phyloP scores from a whole-genome alignment of 2,329 filamentous ascomycete genomes.

The Hymenoscyphus albidus region DNA sequence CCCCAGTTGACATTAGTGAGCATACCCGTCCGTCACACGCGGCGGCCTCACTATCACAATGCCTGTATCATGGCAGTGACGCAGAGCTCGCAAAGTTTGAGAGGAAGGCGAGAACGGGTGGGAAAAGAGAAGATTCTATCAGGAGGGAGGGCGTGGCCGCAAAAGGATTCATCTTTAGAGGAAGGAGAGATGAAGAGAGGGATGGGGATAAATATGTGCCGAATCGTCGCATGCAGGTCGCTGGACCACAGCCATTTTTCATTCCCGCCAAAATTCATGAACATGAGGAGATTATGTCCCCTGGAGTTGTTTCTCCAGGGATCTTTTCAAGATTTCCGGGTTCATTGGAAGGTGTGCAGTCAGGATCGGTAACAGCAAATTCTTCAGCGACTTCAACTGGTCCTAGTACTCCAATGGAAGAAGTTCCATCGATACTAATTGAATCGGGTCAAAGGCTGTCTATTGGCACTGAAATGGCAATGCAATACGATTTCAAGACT shows the following conservation, averaged over 20 bases:
- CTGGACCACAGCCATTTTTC: constrained; percentile 26
- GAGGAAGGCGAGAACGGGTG: constrained; percentile 21
- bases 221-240: constrained; percentile 23
- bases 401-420: constrained; percentile 13
- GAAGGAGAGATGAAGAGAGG: constrained; percentile 14
- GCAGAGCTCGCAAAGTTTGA: constrained; percentile 24
- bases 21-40: constrained; percentile 26
- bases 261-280: constrained; percentile 33
- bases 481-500: constrained; percentile 31
- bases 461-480: constrained; percentile 26
- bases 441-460: constrained; percentile 11
- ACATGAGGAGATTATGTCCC: constrained; percentile 22
- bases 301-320: background rate
- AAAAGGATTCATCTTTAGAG: constrained; percentile 23
- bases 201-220: constrained; percentile 11
- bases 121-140: constrained; percentile 29
- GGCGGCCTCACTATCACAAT: constrained; percentile 24
- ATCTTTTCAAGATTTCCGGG: background rate
- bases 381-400: background rate
- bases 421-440: constrained; percentile 6
- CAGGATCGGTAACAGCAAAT: background rate
- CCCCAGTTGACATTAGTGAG: constrained; percentile 31
- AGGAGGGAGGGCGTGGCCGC: constrained; percentile 34
- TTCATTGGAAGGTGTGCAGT: background rate
- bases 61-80: constrained; percentile 27